Evolutionary conservation across 129 eudicot genomes (phyloP).

Genomic region (Chrysanthemum seticuspe): DNA sequence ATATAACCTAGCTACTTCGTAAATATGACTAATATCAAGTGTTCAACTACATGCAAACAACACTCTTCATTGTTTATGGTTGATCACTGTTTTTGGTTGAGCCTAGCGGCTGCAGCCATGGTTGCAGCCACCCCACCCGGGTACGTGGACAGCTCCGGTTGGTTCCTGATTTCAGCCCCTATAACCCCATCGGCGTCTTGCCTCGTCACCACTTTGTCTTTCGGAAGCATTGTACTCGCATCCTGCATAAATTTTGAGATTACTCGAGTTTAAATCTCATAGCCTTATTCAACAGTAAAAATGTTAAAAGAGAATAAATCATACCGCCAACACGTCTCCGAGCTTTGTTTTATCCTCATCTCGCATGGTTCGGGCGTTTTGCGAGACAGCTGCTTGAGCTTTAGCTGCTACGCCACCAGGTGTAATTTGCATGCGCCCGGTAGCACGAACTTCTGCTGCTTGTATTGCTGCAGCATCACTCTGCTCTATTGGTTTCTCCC

Average conservation of each 20-base stretch:
- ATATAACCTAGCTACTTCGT: not conserved
- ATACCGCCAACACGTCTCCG: slow-evolving; percentile 47
- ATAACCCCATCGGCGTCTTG: slow-evolving; percentile 56
- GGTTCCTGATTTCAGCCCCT: slow-evolving; percentile 53
- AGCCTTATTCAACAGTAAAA: not conserved
- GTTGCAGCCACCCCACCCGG: slow-evolving; percentile 65
- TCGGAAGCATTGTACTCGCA: slow-evolving; percentile 38
- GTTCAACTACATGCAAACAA: not conserved
- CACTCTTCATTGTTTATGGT: no score
- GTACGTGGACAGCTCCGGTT: slow-evolving; percentile 35
- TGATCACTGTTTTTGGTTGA: slow-evolving; percentile 25
- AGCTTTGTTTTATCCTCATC: slow-evolving; percentile 47
- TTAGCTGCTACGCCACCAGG: slow-evolving; percentile 51
- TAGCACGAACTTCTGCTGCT: slow-evolving; percentile 60
- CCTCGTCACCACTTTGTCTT: slow-evolving; percentile 49
- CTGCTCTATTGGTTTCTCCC: slow-evolving; percentile 46
- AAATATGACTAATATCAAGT: no score
- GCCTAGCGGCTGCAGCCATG: slow-evolving; percentile 45
- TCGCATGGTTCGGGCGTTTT: slow-evolving; percentile 30
- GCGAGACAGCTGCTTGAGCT: slow-evolving; percentile 54
- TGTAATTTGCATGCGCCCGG: slow-evolving; percentile 28
- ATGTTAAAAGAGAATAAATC: not conserved
- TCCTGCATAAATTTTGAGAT: slow-evolving; percentile 30
- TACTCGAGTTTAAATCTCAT: slow-evolving; percentile 10
- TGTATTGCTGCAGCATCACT: slow-evolving; percentile 73